Base-by-base conservation (phyloP, 129 eudicot species). In the Logfia minima region DNA sequence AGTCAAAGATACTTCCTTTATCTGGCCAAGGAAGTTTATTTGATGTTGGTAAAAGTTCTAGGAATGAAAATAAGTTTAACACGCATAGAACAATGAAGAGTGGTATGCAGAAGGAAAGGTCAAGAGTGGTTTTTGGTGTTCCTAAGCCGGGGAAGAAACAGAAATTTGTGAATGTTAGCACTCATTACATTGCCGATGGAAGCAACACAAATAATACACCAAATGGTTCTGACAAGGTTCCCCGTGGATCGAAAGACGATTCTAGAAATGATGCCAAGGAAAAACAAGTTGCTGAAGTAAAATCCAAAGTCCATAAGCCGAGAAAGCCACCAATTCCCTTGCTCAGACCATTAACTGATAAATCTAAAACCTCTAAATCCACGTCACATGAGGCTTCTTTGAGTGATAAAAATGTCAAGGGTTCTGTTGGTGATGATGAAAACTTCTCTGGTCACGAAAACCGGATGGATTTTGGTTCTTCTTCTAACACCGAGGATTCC, bases 91-190 rank as follows among this genome's bases (percentile, higher is more conserved):
- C 87, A n/a, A 73, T 76, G 75, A 89, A 88, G 65, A 71, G 85
- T 24, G 86, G 85, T 68, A 70, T 80, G 65, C 94, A 86, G 71
- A 95, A 89, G 75, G 96, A 86, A 77, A 87, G 91, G 16, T 86
- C 97, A n/a, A 83, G 90, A 74, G 93, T 89, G 37, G 79, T 90
- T 76, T 87, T 91, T 77, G 99, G 99, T 66, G 94, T 95, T 79
- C 99, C 99, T 37, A 89, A 86, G 58, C 99, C 97, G 39, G 99
- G 99, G 52, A 95, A 95, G 85, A 95, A 89, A 48, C 87, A 91
- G 55, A 95, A 95, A 68, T 95, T 95, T 58, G 92, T 95, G 97
- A 96, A 95, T 37, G 96, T 94, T 32, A 89, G 97, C 88, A 89
- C 87, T 61, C 97, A 91, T 77, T 85, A 78, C 70, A 85, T 75